Evolutionary conservation across 257 asterid species (phyloP).

Genomic region (Primulina huaijiensis): DNA sequence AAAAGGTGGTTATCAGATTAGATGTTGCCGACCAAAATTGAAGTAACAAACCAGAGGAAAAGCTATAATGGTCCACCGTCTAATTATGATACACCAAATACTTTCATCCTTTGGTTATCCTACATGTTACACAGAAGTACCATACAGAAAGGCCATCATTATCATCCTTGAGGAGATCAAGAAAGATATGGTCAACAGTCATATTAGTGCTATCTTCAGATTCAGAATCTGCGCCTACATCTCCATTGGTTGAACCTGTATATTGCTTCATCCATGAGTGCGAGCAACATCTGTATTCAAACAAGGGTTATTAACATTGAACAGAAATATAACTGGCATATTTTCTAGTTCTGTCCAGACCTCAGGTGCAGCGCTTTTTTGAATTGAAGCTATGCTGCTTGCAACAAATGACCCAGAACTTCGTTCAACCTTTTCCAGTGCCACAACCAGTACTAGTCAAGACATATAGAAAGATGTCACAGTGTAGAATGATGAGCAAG

Average conservation of each 20-base stretch:
- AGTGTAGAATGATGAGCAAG: slow-evolving; percentile 13
- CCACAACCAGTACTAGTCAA: slow-evolving; percentile 77
- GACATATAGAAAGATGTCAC: slow-evolving; percentile 24
- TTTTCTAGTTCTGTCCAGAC: slow-evolving; percentile 37
- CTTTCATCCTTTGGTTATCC: slow-evolving; percentile 15
- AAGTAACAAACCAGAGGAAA: slow-evolving; percentile 18
- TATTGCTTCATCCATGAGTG: slow-evolving; percentile 98
- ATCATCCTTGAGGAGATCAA: slow-evolving; percentile 97
- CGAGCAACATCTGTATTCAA: slow-evolving; percentile 74
- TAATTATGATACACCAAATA: neutral
- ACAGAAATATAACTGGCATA: slow-evolving; percentile 9
- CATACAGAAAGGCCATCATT: slow-evolving; percentile 96
- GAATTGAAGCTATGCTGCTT: slow-evolving; percentile 87
- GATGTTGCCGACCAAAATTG: slow-evolving; percentile 2
- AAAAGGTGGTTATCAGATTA: neutral
- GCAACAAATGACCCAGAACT: slow-evolving; percentile 91
- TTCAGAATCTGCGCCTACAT: slow-evolving; percentile 91
- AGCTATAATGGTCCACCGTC: neutral
- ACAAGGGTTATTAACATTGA: slow-evolving; percentile 23
- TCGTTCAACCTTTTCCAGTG: slow-evolving; percentile 83
- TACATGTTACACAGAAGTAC: slow-evolving; percentile 33
- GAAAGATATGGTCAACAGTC: slow-evolving; percentile 77
- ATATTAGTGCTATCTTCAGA: slow-evolving; percentile 79
- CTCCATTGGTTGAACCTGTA: slow-evolving; percentile 83
- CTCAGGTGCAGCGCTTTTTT: slow-evolving; percentile 95